Percentiles rank a stretch among this genome's conserved stretches.
Evolutionary conservation across 805 yeast species (phyloP).

Genomic region (Jamesozyma hellenica): DNA sequence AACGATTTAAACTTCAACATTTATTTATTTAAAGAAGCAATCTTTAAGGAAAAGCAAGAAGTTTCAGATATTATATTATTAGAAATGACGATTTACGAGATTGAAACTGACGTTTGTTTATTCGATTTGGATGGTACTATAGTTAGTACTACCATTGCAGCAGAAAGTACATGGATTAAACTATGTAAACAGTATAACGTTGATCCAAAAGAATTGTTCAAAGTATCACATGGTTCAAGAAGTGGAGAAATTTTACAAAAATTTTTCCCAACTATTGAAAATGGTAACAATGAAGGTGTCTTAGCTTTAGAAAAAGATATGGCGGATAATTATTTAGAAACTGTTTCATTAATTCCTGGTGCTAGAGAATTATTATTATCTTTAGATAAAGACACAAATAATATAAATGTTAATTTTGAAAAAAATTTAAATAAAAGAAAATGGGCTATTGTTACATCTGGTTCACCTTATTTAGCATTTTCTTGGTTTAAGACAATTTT

Average conservation of each 20-base stretch:
- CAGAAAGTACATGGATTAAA: constrained; percentile 64
- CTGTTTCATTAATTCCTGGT: constrained; percentile 63
- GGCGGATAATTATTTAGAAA: constrained; percentile 53
- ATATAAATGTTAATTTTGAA: constrained; percentile 5
- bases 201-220: constrained; percentile 52
- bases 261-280: constrained; percentile 60
- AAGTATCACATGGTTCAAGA: constrained; percentile 66
- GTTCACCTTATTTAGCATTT: constrained; percentile 60
- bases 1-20: too few species aligned
- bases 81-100: not conserved
- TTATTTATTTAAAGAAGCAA: too few species aligned
- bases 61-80: too few species aligned
- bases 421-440: constrained; percentile 29
- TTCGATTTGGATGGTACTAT: constrained; percentile 80
- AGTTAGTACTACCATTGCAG: constrained; percentile 65
- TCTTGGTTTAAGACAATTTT: constrained; percentile 53
- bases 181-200: constrained; percentile 47
- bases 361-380: constrained; percentile 46
- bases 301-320: constrained; percentile 53
- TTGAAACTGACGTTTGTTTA: constrained; percentile 26
- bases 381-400: constrained; percentile 32
- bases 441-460: constrained; percentile 82
- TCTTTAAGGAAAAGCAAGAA: too few species aligned
- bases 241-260: constrained; percentile 58
- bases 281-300: constrained; percentile 38